phyloP scores from a whole-genome alignment of 2,329 filamentous ascomycete genomes.

The Apiospora arundinis region DNA sequence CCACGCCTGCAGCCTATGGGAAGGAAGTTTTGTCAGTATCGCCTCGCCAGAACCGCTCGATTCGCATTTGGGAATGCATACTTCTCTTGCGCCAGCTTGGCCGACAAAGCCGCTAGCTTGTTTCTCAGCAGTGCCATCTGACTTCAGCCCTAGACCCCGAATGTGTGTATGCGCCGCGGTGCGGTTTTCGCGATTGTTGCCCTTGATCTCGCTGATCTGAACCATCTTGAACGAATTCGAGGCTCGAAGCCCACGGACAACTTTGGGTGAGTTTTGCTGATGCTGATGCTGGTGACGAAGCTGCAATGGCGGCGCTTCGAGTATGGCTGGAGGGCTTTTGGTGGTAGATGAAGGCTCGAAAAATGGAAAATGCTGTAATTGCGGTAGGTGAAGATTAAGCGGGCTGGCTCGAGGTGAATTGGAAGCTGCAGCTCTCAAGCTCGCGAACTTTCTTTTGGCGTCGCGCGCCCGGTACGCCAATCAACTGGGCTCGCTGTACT shows the following conservation, averaged over 20 bases:
- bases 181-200: constrained; percentile 91
- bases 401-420: constrained; percentile 5
- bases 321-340: background rate
- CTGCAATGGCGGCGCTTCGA: background rate
- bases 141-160: constrained; percentile 86
- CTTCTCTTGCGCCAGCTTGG: constrained; percentile 86
- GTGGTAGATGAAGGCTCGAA: background rate
- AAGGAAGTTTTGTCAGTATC: background rate
- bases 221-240: constrained; percentile 65
- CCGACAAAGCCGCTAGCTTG: constrained; percentile 87
- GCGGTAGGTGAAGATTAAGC: constrained; percentile 15
- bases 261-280: background rate
- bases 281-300: too few relatives aligned
- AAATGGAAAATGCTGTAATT: constrained; percentile 10
- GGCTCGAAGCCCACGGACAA: constrained; percentile 15
- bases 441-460: constrained; percentile 18
- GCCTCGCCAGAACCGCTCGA: background rate
- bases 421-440: constrained; percentile 14
- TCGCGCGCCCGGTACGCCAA: constrained; percentile 12
- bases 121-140: constrained; percentile 84
- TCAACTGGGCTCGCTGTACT: background rate
- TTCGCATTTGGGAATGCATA: constrained; percentile 46
- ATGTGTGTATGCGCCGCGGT: constrained; percentile 98
- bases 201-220: constrained; percentile 93
- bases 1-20: constrained; percentile 85